Base-by-base conservation (phyloP, 164 flowering plant genomes). In the Sedum album region DNA sequence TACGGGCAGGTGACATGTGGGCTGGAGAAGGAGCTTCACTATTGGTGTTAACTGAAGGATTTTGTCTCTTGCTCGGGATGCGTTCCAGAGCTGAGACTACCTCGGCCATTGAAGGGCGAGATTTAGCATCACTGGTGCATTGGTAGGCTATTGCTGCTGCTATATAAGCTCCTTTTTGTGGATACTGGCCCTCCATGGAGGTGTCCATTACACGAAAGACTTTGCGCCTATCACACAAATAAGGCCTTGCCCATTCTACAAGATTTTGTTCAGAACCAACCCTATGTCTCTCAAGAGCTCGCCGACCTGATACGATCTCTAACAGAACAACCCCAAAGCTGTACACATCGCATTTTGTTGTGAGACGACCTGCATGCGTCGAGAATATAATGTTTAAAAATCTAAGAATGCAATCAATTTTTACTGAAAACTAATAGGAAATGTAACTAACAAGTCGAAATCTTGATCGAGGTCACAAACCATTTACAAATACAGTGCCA, bases 281-380 rank as follows among this genome's bases (percentile, higher is more conserved):
- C 77, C 73, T 83, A 60, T 78, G 51, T 69, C 79, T 80, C 15
- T 86, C 93, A 20, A 83, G 73, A 2, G 86, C 85, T 13, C 77
- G 79, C 8, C 88, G 86, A 10, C 93, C 93, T 1, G 90, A 73
- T 5, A 88, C 69, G 10, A 88, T 78, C 69, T 88, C 93, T 44
- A 88, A 65, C 69, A 88, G 68, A 71, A 88, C 93, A 25, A 88
- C 86, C 10, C 93, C 90, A 68, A 88, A 88, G 73, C 93, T 82
- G 71, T 84, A 87, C 5, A 82, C 86, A 55, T 82, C 88, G 62
- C 85, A 77, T 62, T 74, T 87, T 51, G 80, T 48, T n/a, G 81
- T 79, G 26, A 84, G 67, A 48, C 73, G 79, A 60, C 87, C 87
- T 83, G 80, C n/a, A 35, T 36, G 65, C 25, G n/a, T 1, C 31